phyloP scores from a whole-genome alignment of 768 basidiomycete genomes.

The Xerocomus brunneocitrinus region DNA sequence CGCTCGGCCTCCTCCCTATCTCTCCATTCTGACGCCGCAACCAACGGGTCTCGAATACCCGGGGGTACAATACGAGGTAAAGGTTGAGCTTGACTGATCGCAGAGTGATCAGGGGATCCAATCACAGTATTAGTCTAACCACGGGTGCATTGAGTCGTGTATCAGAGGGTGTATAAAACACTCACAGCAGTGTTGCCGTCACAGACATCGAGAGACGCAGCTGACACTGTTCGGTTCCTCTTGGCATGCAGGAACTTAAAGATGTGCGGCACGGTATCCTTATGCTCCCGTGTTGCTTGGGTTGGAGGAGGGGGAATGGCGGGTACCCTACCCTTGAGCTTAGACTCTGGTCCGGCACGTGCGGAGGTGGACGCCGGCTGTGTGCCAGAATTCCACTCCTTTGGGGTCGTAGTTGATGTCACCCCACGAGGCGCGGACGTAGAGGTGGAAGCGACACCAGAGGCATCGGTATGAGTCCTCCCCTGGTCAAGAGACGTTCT shows the following conservation, averaged over 20 bases:
- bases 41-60: constrained; percentile 56
- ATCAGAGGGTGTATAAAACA: background rate
- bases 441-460: background rate
- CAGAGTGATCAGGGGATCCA: constrained; percentile 70
- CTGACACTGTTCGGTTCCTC: constrained; percentile 63
- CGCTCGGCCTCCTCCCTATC: constrained; percentile 55
- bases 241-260: constrained; percentile 56
- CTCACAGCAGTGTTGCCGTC: constrained; percentile 72
- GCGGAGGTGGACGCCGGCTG: constrained; percentile 6
- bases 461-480: constrained; percentile 9
- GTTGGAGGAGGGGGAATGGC: constrained; percentile 32
- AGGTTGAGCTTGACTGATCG: constrained; percentile 54
- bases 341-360: constrained; percentile 14
- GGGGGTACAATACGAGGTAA: constrained; percentile 43
- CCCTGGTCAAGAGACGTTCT: constrained; percentile 21
- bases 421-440: constrained; percentile 13
- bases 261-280: constrained; percentile 41
- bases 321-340: constrained; percentile 14
- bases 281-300: constrained; percentile 32
- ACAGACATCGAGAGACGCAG: constrained; percentile 71
- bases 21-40: constrained; percentile 69
- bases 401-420: constrained; percentile 11
- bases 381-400: constrained; percentile 9
- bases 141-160: constrained; percentile 4
- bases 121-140: constrained; percentile 63